Evolutionary conservation across 164 flowering plant genomes (phyloP), one percentile per base, ranked within the genome.

Genomic region (Magnolia officinalis): DNA sequence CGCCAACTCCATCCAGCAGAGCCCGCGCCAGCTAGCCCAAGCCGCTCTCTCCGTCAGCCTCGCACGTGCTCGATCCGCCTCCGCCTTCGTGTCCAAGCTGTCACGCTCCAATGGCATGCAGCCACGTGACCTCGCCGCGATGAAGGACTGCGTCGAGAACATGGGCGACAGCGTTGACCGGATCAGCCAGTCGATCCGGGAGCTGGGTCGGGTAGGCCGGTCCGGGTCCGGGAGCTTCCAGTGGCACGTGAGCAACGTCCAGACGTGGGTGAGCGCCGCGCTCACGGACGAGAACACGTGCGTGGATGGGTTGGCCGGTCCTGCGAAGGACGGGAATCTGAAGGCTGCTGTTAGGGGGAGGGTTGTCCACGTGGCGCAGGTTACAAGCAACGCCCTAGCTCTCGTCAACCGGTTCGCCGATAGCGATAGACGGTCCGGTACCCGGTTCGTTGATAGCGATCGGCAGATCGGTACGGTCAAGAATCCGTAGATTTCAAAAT

Each of bases 221-320:
- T 50, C 26, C 4, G 67, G 63, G 7, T 52, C 50, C 2, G 63
- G 65, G n/a, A 72, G 65, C 64, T 82, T 82, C 67, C 6, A 71
- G 71, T 85, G 84, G 85, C 85, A 79, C 61, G 74, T 85, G 76
- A 81, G 85, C 76, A 85, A 85, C 70, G 87, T 81, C 23, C 70
- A 83, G 79, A 83, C 85, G 11, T 85, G 87, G 87, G 85, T 81
- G 11, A 85, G 87, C 65, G 83, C 87, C n/a, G 87, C 87, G 18
- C 77, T 85, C 21, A 83, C 87, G 7, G 83, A 85, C 45, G 84
- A 81, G 63, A 78, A 37, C 76, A 83, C 87, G 13, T 83, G 87
- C 73, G 59, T 80, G 18, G 83, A 85, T 52, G 87, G 85, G 29
- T 85, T 85, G 69, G 71, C 81, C 0, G 80, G 75, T 6, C 75